phyloP scores from a whole-genome alignment of 1,284 basidiomycete genomes.

The Entoloma clypeatum region DNA sequence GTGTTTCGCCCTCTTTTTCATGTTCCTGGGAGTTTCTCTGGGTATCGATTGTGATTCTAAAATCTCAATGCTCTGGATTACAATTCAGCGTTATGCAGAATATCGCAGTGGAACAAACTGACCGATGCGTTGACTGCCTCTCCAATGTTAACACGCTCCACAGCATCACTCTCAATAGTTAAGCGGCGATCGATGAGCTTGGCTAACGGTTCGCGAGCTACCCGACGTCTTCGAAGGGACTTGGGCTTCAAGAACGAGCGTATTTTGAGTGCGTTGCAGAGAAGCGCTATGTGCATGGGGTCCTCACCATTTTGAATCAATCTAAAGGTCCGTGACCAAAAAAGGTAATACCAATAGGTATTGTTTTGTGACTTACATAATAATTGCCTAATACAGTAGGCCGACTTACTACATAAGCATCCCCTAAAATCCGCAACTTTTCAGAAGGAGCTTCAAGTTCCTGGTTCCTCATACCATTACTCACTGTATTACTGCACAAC shows the following conservation, averaged over 20 bases:
- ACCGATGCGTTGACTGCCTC: constrained; percentile 36
- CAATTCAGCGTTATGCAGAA: constrained; percentile 2
- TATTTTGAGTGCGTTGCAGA: too few relatives aligned
- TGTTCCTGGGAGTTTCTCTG: constrained; percentile 22
- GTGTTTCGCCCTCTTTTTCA: constrained; percentile 71
- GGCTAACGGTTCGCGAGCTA: constrained; percentile 49
- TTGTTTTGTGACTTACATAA: too few relatives aligned
- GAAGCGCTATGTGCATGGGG: too few relatives aligned
- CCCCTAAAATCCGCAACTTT: too few relatives aligned
- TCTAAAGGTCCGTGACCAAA: too few relatives aligned
- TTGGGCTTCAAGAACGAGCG: constrained; percentile 47
- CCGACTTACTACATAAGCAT: too few relatives aligned
- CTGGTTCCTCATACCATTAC: too few relatives aligned
- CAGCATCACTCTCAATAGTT: constrained; percentile 44
- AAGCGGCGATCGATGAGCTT: constrained; percentile 47
- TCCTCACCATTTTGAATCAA: too few relatives aligned
- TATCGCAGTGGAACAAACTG: constrained; percentile 14
- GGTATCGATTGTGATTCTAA: constrained; percentile 31
- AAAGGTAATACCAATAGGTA: too few relatives aligned
- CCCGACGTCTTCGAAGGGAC: constrained; percentile 44
- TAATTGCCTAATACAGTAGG: too few relatives aligned
- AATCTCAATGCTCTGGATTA: constrained; percentile 43
- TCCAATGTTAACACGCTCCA: constrained; percentile 47
- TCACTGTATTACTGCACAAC: too few relatives aligned
- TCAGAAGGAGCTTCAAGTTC: too few relatives aligned